Evolutionary conservation across 768 basidiomycete species (phyloP).

Genomic region (Leccinum fibrillosum): DNA sequence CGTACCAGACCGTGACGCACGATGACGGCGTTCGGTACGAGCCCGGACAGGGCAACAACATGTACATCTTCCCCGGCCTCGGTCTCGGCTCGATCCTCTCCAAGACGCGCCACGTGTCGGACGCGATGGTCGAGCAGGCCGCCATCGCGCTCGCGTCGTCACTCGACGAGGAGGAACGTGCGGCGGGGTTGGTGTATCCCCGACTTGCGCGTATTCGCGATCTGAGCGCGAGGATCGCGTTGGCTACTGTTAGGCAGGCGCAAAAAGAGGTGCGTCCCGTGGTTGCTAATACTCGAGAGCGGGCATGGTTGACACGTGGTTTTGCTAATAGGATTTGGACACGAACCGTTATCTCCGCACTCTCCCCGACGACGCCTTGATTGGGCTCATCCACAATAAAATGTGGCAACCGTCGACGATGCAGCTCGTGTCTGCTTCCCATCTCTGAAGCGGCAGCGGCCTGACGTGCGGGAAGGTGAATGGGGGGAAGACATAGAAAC

Average conservation of each 20-base stretch:
- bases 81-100: constrained; percentile 62
- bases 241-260: constrained; percentile 60
- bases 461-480: too few species aligned
- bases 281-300: background rate
- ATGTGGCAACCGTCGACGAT: constrained; percentile 49
- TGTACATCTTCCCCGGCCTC: constrained; percentile 65
- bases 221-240: constrained; percentile 59
- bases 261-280: constrained; percentile 52
- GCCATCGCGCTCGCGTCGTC: constrained; percentile 59
- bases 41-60: constrained; percentile 80
- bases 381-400: constrained; percentile 49
- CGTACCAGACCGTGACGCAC: constrained; percentile 54
- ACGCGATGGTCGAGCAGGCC: constrained; percentile 66
- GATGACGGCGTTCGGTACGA: constrained; percentile 47
- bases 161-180: constrained; percentile 52
- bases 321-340: constrained; percentile 31
- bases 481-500: background rate
- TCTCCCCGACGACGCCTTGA: constrained; percentile 44
- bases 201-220: constrained; percentile 63
- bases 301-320: background rate
- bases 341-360: constrained; percentile 45
- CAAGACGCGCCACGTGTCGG: constrained; percentile 57
- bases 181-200: constrained; percentile 61
- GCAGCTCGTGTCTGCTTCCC: constrained; percentile 1
- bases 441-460: constrained; percentile 10